Conservation (phyloP, 257 asterid genomes). For the Solanum verrucosum region DNA sequence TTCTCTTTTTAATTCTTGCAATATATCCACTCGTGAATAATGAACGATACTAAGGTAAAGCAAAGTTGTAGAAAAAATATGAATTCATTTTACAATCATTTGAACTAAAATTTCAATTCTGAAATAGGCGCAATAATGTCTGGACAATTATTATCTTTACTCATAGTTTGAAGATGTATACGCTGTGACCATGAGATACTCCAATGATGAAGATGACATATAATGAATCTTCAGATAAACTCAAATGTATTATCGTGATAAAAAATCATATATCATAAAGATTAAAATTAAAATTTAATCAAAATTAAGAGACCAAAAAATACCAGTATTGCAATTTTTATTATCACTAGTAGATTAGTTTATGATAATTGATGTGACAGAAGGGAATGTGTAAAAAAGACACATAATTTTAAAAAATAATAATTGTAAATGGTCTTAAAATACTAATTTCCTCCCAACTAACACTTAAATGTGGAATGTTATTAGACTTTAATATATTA, state of each 20-base stretch:
- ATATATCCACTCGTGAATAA: neutral
- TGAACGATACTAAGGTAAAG: neutral
- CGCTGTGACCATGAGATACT: too few relatives aligned
- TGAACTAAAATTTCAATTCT: neutral
- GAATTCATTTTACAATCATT: neutral
- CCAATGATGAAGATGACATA: too few relatives aligned
- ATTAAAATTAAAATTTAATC: too few relatives aligned
- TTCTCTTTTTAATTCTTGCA: neutral
- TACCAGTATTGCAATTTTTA: neutral
- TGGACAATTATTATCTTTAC: too few relatives aligned
- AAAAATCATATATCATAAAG: too few relatives aligned
- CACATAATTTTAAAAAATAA: too few relatives aligned
- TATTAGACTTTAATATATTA: neutral
- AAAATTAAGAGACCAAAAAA: too few relatives aligned
- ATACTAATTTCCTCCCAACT: neutral
- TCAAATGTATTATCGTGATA: too few relatives aligned
- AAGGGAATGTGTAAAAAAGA: neutral
- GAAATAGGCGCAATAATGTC: too few relatives aligned
- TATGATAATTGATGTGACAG: neutral
- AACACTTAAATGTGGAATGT: neutral
- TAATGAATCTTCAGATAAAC: too few relatives aligned
- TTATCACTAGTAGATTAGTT: neutral
- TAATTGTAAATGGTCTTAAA: neutral
- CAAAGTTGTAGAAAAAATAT: neutral
- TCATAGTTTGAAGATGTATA: too few relatives aligned